These are phyloP conservation scores for Conidiobolus incongruus DNA, from an alignment of 371 early-diverging fungal genomes.

Conservation along the genomic window DNA sequence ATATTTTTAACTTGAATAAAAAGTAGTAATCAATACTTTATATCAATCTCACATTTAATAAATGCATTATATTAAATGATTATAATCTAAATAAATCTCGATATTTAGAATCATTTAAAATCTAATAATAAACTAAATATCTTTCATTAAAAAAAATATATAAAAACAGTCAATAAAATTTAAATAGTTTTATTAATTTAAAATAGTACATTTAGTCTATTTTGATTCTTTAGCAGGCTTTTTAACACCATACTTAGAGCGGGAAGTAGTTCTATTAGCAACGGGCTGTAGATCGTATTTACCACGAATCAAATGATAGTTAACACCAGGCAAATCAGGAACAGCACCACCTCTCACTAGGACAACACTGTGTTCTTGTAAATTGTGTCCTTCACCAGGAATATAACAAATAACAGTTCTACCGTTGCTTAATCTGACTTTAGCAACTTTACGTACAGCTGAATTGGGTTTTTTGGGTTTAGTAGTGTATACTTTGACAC, in stretches of 20 bases:
- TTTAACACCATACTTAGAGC: slow-evolving; percentile 90
- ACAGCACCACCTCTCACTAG: slow-evolving; percentile 75
- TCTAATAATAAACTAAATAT: too few relatives aligned
- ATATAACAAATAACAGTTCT: slow-evolving; percentile 82
- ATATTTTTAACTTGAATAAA: too few relatives aligned
- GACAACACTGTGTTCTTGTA: slow-evolving; percentile 94
- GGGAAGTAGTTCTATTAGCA: slow-evolving; percentile 49
- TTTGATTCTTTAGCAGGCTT: slow-evolving; percentile 28
- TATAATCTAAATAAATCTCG: too few relatives aligned
- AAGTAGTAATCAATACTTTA: too few relatives aligned
- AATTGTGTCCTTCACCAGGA: slow-evolving; percentile 93
- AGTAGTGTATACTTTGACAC: slow-evolving; percentile 82
- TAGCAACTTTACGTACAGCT: slow-evolving; percentile 67
- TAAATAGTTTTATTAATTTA: too few relatives aligned
- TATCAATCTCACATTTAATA: too few relatives aligned
- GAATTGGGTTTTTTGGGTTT: slow-evolving; percentile 89
- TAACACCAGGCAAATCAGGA: slow-evolving; percentile 92
- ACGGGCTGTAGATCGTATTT: slow-evolving; percentile 89
- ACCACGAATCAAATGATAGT: slow-evolving; percentile 84
- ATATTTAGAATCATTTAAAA: too few relatives aligned
- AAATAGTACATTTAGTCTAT: background rate
- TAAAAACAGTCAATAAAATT: too few relatives aligned
- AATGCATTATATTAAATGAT: too few relatives aligned
- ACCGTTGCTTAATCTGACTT: slow-evolving; percentile 70
- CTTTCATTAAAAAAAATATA: too few relatives aligned